phyloP scores from a whole-genome alignment of 2,329 filamentous ascomycete genomes.

The Fusarium tricinctum region DNA sequence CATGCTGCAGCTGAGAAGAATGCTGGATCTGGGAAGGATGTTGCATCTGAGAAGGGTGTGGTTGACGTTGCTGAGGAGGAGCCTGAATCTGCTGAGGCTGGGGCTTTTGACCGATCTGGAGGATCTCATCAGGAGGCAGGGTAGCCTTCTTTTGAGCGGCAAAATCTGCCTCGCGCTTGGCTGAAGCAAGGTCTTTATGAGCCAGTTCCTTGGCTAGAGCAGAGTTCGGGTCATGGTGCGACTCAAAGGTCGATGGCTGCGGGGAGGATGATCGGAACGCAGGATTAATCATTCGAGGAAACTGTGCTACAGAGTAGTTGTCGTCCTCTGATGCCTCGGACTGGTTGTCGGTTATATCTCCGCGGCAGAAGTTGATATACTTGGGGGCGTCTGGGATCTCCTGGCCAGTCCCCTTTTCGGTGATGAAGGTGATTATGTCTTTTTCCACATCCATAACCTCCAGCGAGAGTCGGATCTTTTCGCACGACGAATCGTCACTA shows the following conservation, averaged over 20 bases:
- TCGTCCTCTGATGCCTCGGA: conserved; percentile 91
- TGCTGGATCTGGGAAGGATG: conserved; percentile 23
- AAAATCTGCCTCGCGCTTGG: conserved; percentile 64
- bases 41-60: conserved; percentile 19
- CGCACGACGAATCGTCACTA: conserved; percentile 95
- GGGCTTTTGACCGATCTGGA: conserved; percentile 35
- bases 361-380: conserved; percentile 98
- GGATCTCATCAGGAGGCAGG: conserved; percentile 42
- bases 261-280: conserved; percentile 96
- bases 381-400: conserved; percentile 97
- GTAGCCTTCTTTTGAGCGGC: conserved; percentile 64
- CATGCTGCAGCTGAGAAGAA: conserved; percentile 19
- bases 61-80: conserved; percentile 30
- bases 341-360: conserved; percentile 82
- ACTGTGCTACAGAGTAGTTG: conserved; percentile 94
- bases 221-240: conserved; percentile 88
- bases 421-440: conserved; percentile 91
- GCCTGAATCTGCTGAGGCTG: conserved; percentile 29
- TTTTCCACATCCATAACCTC: conserved; percentile 98
- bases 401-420: conserved; percentile 89
- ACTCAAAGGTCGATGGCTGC: conserved; percentile 92
- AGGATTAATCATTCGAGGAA: conserved; percentile 94
- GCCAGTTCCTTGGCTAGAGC: conserved; percentile 78
- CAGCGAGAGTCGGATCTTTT: conserved; percentile 92
- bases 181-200: conserved; percentile 64